These are phyloP conservation scores for Euphrasia confusa DNA, from an alignment of 257 asterid species.

Conservation along the genomic window DNA sequence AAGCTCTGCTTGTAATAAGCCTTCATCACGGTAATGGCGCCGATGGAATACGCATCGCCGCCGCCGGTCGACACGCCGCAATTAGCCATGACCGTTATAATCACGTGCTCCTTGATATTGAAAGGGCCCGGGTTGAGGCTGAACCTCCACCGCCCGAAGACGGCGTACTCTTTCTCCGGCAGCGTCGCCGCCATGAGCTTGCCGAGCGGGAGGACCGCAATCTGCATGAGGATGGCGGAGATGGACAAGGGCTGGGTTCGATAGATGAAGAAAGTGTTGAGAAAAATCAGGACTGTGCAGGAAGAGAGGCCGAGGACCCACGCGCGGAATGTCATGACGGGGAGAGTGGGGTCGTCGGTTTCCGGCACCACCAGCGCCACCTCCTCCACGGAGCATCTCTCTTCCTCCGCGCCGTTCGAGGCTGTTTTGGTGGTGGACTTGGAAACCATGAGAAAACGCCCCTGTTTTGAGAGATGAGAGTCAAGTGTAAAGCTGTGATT, in stretches of 20 bases:
- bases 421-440: too few relatives aligned
- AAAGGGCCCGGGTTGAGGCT: slow-evolving; percentile 89
- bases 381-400: slow-evolving; percentile 80
- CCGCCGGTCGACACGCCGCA: slow-evolving; percentile 97
- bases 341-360: slow-evolving; percentile 85
- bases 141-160: slow-evolving; percentile 67
- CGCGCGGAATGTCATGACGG: slow-evolving; percentile 93
- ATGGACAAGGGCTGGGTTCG: slow-evolving; percentile 78
- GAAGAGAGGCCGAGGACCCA: slow-evolving; percentile 80
- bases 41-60: slow-evolving; percentile 95
- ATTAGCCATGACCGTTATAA: slow-evolving; percentile 71
- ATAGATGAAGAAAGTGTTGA: slow-evolving; percentile 89
- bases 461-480: too few relatives aligned
- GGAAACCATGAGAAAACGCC: too few relatives aligned
- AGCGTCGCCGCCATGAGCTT: slow-evolving; percentile 83
- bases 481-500: too few relatives aligned
- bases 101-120: slow-evolving; percentile 82
- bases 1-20: slow-evolving; percentile 83
- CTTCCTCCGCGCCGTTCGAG: slow-evolving; percentile 22
- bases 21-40: slow-evolving; percentile 95
- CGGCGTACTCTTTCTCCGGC: slow-evolving; percentile 37
- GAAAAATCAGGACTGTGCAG: slow-evolving; percentile 64
- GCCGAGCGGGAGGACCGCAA: slow-evolving; percentile 70
- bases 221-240: slow-evolving; percentile 94
- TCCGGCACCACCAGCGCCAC: slow-evolving; percentile 95